A percentile compares a stretch with the other conserved stretches of the same genome.
Conservation (phyloP, 371 early-diverging fungal genomes). For the Haplosporangium sp. region DNA sequence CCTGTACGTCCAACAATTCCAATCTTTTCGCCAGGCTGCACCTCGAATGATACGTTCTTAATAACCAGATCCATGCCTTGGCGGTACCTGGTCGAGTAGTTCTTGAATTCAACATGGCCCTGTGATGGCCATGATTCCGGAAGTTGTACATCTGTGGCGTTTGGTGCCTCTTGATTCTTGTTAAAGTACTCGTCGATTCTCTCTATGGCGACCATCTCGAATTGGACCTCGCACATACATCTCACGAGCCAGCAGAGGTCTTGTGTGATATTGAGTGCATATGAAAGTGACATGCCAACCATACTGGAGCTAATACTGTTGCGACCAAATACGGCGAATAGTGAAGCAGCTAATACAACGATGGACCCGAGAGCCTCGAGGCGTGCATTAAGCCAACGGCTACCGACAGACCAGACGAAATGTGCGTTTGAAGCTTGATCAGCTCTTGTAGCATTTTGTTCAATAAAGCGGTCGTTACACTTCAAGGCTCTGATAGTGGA, state of each 20-base stretch:
- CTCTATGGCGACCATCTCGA: slow-evolving; percentile 85
- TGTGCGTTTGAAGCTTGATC: slow-evolving; percentile 76
- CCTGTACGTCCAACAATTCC: slow-evolving; percentile 31
- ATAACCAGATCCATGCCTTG: slow-evolving; percentile 76
- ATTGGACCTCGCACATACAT: slow-evolving; percentile 67
- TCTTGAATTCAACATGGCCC: slow-evolving; percentile 70
- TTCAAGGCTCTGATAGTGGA: slow-evolving; percentile 79
- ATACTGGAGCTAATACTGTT: slow-evolving; percentile 58
- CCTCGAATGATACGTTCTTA: slow-evolving; percentile 58
- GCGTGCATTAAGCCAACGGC: slow-evolving; percentile 88
- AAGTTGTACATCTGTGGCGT: slow-evolving; percentile 40
- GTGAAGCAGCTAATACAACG: slow-evolving; percentile 33
- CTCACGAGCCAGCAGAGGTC: slow-evolving; percentile 82
- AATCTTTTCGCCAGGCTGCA: slow-evolving; percentile 56
- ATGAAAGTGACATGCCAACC: slow-evolving; percentile 75
- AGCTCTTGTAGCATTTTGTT: slow-evolving; percentile 63
- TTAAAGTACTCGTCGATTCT: slow-evolving; percentile 80
- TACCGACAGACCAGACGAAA: slow-evolving; percentile 80
- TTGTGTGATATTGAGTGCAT: slow-evolving; percentile 73
- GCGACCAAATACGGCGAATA: slow-evolving; percentile 50
- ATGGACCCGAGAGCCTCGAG: slow-evolving; percentile 64
- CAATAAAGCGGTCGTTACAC: slow-evolving; percentile 64
- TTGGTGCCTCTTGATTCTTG: slow-evolving; percentile 76
- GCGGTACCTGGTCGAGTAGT: slow-evolving; percentile 73
- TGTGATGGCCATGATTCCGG: slow-evolving; percentile 74